A percentile compares a stretch with the other conserved stretches of the same genome.
Evolutionary conservation across 2,329 filamentous ascomycete genomes (phyloP).

Genomic region (Davidsoniella virescens): DNA sequence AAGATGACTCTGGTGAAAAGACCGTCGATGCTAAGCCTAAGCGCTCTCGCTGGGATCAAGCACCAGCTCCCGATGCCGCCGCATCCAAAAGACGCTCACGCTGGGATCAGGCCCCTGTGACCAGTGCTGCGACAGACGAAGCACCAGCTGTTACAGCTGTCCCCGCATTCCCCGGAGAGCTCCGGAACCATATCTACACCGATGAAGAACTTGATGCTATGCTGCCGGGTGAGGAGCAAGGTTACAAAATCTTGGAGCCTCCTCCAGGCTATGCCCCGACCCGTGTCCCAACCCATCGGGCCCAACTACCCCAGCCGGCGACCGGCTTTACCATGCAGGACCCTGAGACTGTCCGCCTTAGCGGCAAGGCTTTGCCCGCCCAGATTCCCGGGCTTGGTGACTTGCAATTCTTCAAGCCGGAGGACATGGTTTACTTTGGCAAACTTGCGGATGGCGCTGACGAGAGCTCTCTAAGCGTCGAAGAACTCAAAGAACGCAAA

Average conservation of each 20-base stretch:
- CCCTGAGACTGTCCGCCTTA: constrained; percentile 62
- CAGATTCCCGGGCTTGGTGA: constrained; percentile 95
- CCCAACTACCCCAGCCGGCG: constrained; percentile 46
- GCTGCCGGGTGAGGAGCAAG: constrained; percentile 73
- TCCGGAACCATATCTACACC: constrained; percentile 67
- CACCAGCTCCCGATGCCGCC: constrained; percentile 41
- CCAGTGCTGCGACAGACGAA: constrained; percentile 51
- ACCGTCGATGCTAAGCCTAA: constrained; percentile 44
- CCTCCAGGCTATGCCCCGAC: constrained; percentile 84
- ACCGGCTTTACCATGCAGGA: constrained; percentile 97
- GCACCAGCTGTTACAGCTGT: constrained; percentile 48
- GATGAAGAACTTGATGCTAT: constrained; percentile 90
- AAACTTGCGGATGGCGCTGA: constrained; percentile 91
- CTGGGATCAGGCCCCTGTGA: constrained; percentile 81
- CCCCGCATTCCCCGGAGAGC: constrained; percentile 71
- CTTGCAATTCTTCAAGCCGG: constrained; percentile 92
- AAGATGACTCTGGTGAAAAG: constrained; percentile 24
- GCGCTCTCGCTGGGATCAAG: constrained; percentile 77
- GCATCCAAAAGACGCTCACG: constrained; percentile 61
- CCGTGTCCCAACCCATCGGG: constrained; percentile 57
- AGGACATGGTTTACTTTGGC: constrained; percentile 97
- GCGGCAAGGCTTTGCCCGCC: constrained; percentile 81
- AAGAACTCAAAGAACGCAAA: constrained; percentile 93
- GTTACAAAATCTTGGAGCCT: constrained; percentile 81
- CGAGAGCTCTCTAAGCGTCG: constrained; percentile 79